Base-by-base conservation (phyloP, 495 filamentous ascomycete genomes). In the Gamarada debralockiae region DNA sequence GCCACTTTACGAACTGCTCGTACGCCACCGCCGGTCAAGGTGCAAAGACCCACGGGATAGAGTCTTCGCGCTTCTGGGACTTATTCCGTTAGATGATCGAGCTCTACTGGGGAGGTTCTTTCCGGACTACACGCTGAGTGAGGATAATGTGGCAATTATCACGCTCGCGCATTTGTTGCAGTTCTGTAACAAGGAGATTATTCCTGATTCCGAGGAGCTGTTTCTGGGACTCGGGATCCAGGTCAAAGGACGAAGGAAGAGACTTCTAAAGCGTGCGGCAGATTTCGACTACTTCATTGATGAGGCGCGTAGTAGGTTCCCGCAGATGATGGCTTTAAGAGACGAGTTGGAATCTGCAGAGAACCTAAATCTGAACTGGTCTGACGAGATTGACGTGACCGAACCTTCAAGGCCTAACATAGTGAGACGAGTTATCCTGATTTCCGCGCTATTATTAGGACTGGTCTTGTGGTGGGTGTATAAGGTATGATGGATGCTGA, bases 1-100 rank as follows among this genome's bases (percentile, higher is more conserved):
- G 22, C 55, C 58, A 54, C 58, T 61, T 29, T 43, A 48, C 22
- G 54, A 61, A n/a, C 49, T 64, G 2, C 55, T 64, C 29, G 42
- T 45, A 13, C 34, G 34, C 20, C 39, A 55, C 34, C 52, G 43
- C 15, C 46, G 49, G 38, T 61, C 59, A 12, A 31, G 31, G 20
- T 59, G 57, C 22, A 58, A 60, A 8, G 60, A 66, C 46, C 61
- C 61, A 39, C 41, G 63, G 29, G 63, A 64, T 23, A 56, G 46
- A 34, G 51, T 66, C 18, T 66, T 61, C 39, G 51, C 63, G 23
- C 53, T 64, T 13, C 34, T 61, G 20, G 61, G 60, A 38, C 53
- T 65, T 22, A 37, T 62, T 39, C 31, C 37, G n/a, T 7, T 0
- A 0, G 17, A 21, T 18, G 59, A 62, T 45, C 56, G 59, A 20